Evolutionary conservation across 2,329 filamentous ascomycete species (phyloP).

Genomic region (Sporothrix euskadiensis): DNA sequence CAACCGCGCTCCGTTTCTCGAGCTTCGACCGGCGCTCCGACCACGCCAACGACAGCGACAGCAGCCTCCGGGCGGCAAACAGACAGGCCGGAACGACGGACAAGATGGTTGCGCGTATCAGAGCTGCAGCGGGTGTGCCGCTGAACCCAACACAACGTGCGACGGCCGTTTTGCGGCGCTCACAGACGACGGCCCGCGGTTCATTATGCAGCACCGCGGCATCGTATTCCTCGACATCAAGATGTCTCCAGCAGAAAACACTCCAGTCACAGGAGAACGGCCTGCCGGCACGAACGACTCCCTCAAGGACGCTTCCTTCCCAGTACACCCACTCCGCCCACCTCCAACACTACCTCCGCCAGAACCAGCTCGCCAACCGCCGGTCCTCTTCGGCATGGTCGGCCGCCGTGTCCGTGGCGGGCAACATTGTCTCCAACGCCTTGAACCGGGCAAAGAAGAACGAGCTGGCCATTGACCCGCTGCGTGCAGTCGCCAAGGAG

Average conservation of each 20-base stretch:
- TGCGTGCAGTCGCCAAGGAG: conserved; percentile 89
- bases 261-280: neutral
- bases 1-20: neutral
- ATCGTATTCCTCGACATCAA: conserved; percentile 10
- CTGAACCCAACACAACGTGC: conserved; percentile 20
- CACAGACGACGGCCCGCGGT: neutral
- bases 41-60: conserved; percentile 5
- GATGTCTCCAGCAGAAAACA: conserved; percentile 2
- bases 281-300: neutral
- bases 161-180: conserved; percentile 11
- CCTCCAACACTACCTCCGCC: conserved; percentile 7
- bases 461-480: conserved; percentile 77
- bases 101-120: conserved; percentile 22
- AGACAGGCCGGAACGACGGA: conserved; percentile 11
- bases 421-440: conserved; percentile 70
- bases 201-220: conserved; percentile 7
- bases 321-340: neutral
- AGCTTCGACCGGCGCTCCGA: conserved; percentile 10
- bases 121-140: conserved; percentile 19
- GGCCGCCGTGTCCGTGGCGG: conserved; percentile 69
- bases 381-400: conserved; percentile 65
- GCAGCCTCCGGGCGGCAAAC: neutral
- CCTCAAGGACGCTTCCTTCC: neutral
- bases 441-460: conserved; percentile 62
- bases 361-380: neutral